Conservation (phyloP, 257 asterid genomes). For the Eustoma russellianum region DNA sequence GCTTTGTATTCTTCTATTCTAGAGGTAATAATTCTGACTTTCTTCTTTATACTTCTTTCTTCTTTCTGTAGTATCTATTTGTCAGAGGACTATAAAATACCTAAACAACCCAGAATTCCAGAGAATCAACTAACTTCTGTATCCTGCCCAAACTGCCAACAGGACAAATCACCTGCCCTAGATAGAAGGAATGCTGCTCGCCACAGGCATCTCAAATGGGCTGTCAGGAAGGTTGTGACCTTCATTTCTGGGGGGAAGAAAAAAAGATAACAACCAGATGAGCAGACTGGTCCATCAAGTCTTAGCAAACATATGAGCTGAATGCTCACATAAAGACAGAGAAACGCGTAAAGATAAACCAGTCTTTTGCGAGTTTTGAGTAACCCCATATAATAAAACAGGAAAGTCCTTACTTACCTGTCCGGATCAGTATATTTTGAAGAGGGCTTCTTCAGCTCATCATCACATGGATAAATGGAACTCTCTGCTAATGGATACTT, state of each 20-base stretch:
- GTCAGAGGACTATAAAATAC: conserved; percentile 21
- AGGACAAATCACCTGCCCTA: conserved; percentile 12
- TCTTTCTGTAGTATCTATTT: conserved; percentile 31
- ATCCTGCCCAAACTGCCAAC: conserved; percentile 6
- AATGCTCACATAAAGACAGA: background rate
- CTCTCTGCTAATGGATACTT: conserved; percentile 41
- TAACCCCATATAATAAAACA: background rate
- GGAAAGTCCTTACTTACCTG: conserved; percentile 34
- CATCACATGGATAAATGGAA: conserved; percentile 32
- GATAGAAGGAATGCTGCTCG: conserved; percentile 44
- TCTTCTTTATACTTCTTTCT: conserved; percentile 5
- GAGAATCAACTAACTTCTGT: background rate
- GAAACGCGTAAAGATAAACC: background rate
- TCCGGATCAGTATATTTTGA: conserved; percentile 40
- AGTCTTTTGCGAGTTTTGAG: background rate
- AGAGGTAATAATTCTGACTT: conserved; percentile 19
- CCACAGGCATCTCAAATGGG: conserved; percentile 49
- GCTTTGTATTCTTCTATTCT: conserved; percentile 24
- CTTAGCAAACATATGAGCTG: background rate
- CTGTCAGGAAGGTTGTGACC: conserved; percentile 61
- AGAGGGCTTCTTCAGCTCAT: conserved; percentile 25
- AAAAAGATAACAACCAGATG: background rate
- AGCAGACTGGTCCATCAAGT: background rate
- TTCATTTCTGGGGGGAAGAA: conserved; percentile 32
- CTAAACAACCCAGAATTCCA: conserved; percentile 7